phyloP scores from a whole-genome alignment of 2,329 filamentous ascomycete genomes.

The Arthrinium puccinioides region DNA sequence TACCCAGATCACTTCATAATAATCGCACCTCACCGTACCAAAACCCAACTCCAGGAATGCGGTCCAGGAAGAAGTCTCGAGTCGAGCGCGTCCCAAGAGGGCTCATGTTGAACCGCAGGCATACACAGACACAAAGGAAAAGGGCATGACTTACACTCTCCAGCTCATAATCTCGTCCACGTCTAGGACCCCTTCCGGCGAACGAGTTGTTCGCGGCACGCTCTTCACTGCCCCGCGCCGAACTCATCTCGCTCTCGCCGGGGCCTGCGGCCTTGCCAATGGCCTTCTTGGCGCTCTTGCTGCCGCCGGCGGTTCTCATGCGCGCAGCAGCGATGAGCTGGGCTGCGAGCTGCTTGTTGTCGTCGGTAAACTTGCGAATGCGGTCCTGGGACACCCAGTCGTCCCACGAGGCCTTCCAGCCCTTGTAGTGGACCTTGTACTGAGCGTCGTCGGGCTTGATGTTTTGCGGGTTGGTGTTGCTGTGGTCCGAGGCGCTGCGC shows the following conservation, averaged over 20 bases:
- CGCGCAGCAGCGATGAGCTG: conserved; percentile 55
- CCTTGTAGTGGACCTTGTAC: conserved; percentile 97
- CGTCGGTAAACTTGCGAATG: conserved; percentile 87
- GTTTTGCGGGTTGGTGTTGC: conserved; percentile 53
- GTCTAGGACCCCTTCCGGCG: conserved; percentile 61
- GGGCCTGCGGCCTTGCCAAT: conserved; percentile 34
- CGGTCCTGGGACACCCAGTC: conserved; percentile 96
- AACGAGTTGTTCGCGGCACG: conserved; percentile 54
- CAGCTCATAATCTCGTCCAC: conserved; percentile 73
- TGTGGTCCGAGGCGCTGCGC: conserved; percentile 28
- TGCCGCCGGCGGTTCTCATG: conserved; percentile 17
- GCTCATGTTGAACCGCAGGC: no score
- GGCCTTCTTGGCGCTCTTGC: conserved; percentile 39
- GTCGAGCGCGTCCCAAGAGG: no score
- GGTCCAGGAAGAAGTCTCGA: no score
- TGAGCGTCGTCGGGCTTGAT: conserved; percentile 61
- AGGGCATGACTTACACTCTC: conserved; percentile 58
- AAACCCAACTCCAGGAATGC: conserved; percentile 1
- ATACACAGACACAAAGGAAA: conserved; percentile 9
- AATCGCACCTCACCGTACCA: background rate
- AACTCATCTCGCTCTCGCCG: conserved; percentile 52
- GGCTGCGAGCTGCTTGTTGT: conserved; percentile 83
- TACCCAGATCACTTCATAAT: no score
- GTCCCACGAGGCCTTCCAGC: conserved; percentile 99
- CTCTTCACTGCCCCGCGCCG: conserved; percentile 71